These are phyloP conservation scores for Persicaria tinctoria DNA, from an alignment of 148 eudicot species.

Conservation along the genomic window DNA sequence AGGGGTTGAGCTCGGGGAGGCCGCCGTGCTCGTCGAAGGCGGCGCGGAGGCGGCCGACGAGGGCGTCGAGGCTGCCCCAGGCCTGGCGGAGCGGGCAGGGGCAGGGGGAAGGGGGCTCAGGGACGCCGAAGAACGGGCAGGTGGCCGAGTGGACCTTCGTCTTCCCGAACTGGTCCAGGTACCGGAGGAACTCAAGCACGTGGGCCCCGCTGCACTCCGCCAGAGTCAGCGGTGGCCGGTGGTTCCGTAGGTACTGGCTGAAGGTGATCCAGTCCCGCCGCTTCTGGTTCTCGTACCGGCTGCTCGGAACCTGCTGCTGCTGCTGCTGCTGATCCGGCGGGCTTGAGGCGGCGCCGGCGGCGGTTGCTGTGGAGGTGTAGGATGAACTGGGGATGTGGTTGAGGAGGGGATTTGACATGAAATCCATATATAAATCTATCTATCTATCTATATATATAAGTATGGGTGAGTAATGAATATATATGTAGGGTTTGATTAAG, in stretches of 20 bases:
- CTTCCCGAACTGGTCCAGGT: slow-evolving; percentile 23
- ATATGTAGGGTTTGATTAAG: neutral
- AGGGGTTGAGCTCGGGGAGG: slow-evolving; percentile 26
- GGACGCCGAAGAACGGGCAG: slow-evolving; percentile 27
- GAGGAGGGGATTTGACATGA: neutral
- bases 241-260: slow-evolving; percentile 23
- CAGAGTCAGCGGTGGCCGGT: slow-evolving; percentile 22
- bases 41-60: slow-evolving; percentile 18
- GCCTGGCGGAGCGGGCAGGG: slow-evolving; percentile 34
- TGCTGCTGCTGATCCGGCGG: neutral
- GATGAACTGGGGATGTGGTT: neutral
- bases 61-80: slow-evolving; percentile 34
- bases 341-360: neutral
- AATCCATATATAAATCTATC: neutral
- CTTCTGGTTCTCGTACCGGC: slow-evolving; percentile 29
- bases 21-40: slow-evolving; percentile 22
- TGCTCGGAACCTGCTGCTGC: neutral
- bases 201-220: slow-evolving; percentile 33
- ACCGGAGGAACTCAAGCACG: slow-evolving; percentile 13
- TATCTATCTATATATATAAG: neutral
- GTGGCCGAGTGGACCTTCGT: slow-evolving; percentile 24
- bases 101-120: slow-evolving; percentile 27
- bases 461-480: neutral
- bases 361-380: neutral
- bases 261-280: slow-evolving; percentile 31